Percentiles rank a stretch among this genome's conserved stretches.
Evolutionary conservation across 106 monocot genomes (phyloP).

Genomic region (Platanthera guangdongensis): DNA sequence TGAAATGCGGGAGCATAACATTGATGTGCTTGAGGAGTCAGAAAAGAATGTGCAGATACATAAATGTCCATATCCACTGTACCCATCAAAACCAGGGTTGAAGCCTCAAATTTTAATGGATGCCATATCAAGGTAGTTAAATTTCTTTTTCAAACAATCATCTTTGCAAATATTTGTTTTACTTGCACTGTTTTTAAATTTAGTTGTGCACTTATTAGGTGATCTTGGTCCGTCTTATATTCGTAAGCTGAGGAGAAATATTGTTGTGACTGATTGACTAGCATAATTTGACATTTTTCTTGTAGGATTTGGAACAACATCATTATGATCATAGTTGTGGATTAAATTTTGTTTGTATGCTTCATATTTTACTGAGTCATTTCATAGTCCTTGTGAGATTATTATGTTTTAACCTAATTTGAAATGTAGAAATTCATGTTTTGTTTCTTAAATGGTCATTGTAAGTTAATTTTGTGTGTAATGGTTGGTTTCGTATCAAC

Average conservation of each 20-base stretch:
- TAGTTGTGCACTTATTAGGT: neutral
- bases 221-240: neutral
- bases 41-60: constrained; percentile 38
- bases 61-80: constrained; percentile 71
- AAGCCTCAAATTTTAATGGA: constrained; percentile 58
- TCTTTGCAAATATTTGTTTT: neutral
- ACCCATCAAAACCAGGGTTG: constrained; percentile 79
- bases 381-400: too few relatives aligned
- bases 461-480: too few relatives aligned
- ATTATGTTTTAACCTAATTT: too few relatives aligned
- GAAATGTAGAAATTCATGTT: too few relatives aligned
- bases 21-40: constrained; percentile 59
- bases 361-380: neutral
- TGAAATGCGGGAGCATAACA: constrained; percentile 78
- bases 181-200: neutral
- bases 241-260: neutral
- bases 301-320: neutral
- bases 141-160: neutral
- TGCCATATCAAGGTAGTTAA: constrained; percentile 58
- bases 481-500: too few relatives aligned
- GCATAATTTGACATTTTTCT: neutral
- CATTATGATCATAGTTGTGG: neutral
- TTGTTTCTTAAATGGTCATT: too few relatives aligned
- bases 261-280: neutral
- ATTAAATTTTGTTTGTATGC: neutral